Evolutionary conservation across 495 filamentous ascomycete species (phyloP), one percentile per base, ranked within the genome.

Genomic region (Amphirosellinia nigrospora): DNA sequence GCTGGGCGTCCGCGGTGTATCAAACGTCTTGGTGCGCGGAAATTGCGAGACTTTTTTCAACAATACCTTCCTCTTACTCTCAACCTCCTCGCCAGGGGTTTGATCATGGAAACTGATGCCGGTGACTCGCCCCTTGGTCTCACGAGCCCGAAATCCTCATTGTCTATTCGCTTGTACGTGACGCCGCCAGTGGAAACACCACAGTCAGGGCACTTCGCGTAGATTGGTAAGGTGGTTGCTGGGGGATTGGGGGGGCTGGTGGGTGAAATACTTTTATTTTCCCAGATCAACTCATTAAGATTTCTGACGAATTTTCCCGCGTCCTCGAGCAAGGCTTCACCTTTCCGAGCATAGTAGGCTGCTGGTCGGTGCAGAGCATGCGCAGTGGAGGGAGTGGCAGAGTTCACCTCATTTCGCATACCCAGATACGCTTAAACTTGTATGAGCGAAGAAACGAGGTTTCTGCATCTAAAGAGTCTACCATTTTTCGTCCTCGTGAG

Each of bases 361-460:
- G 48, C 38, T 43, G 48, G 32, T 30, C 36, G 56, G 66, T 10
- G 56, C 66, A 16, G 74, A 77, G 36, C 73, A 78, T 34, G 26
- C 43, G 67, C 76, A 76, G 45, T 64, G 65, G 5, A 43, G 66
- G 39, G 41, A 66, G 23, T n/a, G n/a, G 71, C 43, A 11, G 43
- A 13, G 5, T 64, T 52, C 23, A 80, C 76, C 56, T 80, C 78
- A 39, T 23, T 52, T 52, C 68, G 72, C 78, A 80, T 43, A 75
- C 69, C 19, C 66, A 48, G 43, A 80, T 77, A 61, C 64, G 67
- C 1, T 59, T 43, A n/a, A 65, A 30, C 19, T 55, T 71, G 9
- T 32, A 16, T 58, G 41, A 19, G 58, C 21, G 21, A 8, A 8
- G 34, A 11, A 9, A 43, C 4, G 43, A 30, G n/a, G 50, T 34